Base-by-base conservation (phyloP, 352 stramenopile species). In the Peronospora tabacina region DNA sequence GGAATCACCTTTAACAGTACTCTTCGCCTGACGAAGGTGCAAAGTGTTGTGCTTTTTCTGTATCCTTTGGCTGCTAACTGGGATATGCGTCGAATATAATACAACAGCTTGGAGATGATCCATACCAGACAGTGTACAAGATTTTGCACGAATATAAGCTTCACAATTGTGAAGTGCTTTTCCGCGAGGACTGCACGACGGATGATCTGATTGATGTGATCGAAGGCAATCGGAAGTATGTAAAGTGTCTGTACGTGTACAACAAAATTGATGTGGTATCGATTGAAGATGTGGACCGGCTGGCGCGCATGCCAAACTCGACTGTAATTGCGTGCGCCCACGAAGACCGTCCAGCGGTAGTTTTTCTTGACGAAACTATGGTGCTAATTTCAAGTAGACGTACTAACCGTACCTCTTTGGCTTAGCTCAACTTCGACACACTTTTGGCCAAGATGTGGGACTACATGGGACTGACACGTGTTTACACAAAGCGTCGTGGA, bases 191-290 rank as follows among this genome's bases (percentile, higher is more conserved):
- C 52, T 94, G 95, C 56, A 94, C 82, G 16, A 92, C 97, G 5
- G 97, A 99, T 70, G 90, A 99, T 59, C 66, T 99, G 28, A 98
- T 99, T 52, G 97, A 99, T 78, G 91, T 99, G 20, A 93, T 98
- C 49, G 85, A 98, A 72, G 97, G 96, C 47, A 99, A 99, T 68
- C 87, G 92, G 44, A 98, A 98, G 63, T 99, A 99, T 78, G 97
- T 99, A 53, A 97, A 97, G 81, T 98, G 84, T 59, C 65, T 99
- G 39, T 99, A 99, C 69, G 90, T 98, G 54, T 99, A 99, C 88
- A 99, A 99, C 79, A 99, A 99, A 76, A 98, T 99, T 64, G 97
- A 99, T 72, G 97, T 96, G 12, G 86, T 99, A 47, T 98, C 90
- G 7, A 98, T 99, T 48, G 97, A 99, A 76, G 96, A 99, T 66